Conservation (phyloP, 305 asterid genomes). For the Striga hermonthica region DNA sequence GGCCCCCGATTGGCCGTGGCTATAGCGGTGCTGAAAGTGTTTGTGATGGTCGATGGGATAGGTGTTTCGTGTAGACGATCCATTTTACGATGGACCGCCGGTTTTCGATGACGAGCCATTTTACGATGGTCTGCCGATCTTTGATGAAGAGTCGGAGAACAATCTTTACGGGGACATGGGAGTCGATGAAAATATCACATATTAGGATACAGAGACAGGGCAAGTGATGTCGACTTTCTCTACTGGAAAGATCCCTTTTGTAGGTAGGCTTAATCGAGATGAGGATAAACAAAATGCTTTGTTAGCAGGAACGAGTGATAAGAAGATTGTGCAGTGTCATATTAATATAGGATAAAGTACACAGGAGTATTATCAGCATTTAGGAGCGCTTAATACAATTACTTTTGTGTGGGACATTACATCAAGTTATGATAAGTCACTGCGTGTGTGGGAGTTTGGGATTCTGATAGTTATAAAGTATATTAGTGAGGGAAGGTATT, state of each 20-base stretch:
- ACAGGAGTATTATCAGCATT: slow-evolving; percentile 98
- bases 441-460: slow-evolving; percentile 97
- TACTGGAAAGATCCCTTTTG: slow-evolving; percentile 91
- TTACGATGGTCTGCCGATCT: no score
- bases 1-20: no score
- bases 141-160: slow-evolving; percentile 40
- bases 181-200: slow-evolving; percentile 90
- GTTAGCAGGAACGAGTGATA: slow-evolving; percentile 98
- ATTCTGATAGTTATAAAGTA: slow-evolving; percentile 95
- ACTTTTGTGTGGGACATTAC: slow-evolving; percentile 95
- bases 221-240: slow-evolving; percentile 92
- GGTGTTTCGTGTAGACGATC: no score
- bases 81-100: no score
- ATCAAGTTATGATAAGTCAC: slow-evolving; percentile 91
- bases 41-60: no score
- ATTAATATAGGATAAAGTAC: slow-evolving; percentile 91
- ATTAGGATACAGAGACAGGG: slow-evolving; percentile 98
- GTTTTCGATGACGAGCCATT: no score
- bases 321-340: slow-evolving; percentile 99
- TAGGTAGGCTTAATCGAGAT: slow-evolving; percentile 90
- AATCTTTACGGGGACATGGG: slow-evolving; percentile 77
- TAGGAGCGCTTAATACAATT: slow-evolving; percentile 96
- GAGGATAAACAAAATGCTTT: slow-evolving; percentile 96
- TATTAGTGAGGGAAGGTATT: slow-evolving; percentile 96
- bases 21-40: no score